phyloP scores from a whole-genome alignment of 352 stramenopile species.

The Lagenidium sp. region DNA sequence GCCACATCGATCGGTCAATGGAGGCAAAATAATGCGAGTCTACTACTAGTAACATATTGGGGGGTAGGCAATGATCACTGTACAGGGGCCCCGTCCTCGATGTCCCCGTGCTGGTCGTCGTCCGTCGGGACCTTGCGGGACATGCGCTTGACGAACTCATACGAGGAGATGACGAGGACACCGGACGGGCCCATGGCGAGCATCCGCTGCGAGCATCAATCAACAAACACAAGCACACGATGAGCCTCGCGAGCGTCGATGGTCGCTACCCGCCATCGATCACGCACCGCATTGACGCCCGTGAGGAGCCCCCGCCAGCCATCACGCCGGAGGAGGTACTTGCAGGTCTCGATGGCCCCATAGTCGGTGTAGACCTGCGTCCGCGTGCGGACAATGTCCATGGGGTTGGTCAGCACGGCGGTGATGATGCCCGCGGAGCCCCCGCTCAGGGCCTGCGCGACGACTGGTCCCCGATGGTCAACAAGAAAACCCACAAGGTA shows the following conservation, averaged over 20 bases:
- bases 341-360: conserved; percentile 68
- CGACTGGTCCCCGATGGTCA: too few species aligned
- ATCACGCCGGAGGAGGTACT: conserved; percentile 76
- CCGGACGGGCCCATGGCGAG: conserved; percentile 77
- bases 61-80: too few species aligned
- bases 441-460: conserved; percentile 69
- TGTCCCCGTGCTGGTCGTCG: too few species aligned
- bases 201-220: conserved; percentile 39
- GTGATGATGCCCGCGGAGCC: conserved; percentile 73
- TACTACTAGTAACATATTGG: too few species aligned
- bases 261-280: background rate
- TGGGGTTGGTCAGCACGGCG: conserved; percentile 75
- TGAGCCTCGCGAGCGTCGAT: background rate
- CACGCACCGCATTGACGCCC: conserved; percentile 66
- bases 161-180: conserved; percentile 80
- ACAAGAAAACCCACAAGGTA: too few species aligned
- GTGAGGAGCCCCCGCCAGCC: conserved; percentile 72
- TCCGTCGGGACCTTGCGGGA: conserved; percentile 48
- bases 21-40: too few species aligned
- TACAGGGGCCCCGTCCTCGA: too few species aligned
- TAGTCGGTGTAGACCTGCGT: conserved; percentile 83
- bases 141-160: conserved; percentile 87
- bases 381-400: conserved; percentile 85
- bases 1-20: too few species aligned
- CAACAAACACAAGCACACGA: background rate